phyloP scores from a whole-genome alignment of 768 basidiomycete genomes.

The Boletus patriciae region DNA sequence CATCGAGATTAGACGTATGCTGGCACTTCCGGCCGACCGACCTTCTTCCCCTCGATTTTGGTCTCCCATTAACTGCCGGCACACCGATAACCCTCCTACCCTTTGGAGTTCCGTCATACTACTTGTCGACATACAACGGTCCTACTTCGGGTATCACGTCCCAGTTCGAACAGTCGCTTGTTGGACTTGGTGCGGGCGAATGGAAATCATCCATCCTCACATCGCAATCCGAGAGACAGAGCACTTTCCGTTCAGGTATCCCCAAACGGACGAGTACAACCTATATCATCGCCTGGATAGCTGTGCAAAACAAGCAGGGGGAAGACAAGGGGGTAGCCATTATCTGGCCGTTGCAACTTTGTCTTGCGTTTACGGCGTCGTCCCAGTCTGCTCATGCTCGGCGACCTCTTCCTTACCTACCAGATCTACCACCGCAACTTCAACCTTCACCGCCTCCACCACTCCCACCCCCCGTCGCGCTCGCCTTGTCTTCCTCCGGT shows the following conservation, averaged over 20 bases:
- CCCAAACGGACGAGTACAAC: slow-evolving; percentile 21
- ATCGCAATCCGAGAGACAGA: slow-evolving; percentile 22
- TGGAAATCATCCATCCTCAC: slow-evolving; percentile 38
- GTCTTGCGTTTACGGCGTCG: slow-evolving; percentile 44
- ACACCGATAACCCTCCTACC: slow-evolving; percentile 72
- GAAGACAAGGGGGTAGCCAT: slow-evolving; percentile 78
- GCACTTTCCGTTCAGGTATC: slow-evolving; percentile 18
- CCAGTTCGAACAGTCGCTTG: slow-evolving; percentile 63
- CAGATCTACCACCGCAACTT: slow-evolving; percentile 62
- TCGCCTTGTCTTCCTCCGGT: slow-evolving; percentile 21
- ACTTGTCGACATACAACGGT: slow-evolving; percentile 66
- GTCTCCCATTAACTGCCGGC: slow-evolving; percentile 51
- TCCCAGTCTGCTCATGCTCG: slow-evolving; percentile 39
- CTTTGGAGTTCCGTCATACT: slow-evolving; percentile 70
- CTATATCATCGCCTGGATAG: slow-evolving; percentile 72
- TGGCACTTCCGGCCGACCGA: slow-evolving; percentile 58
- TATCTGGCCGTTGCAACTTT: slow-evolving; percentile 69
- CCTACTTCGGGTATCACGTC: slow-evolving; percentile 58
- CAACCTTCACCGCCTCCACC: slow-evolving; percentile 53
- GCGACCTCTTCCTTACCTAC: slow-evolving; percentile 52
- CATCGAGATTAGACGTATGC: slow-evolving; percentile 59
- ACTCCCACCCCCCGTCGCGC: slow-evolving; percentile 33
- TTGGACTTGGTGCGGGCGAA: slow-evolving; percentile 59
- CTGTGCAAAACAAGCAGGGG: slow-evolving; percentile 73
- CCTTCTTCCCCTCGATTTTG: slow-evolving; percentile 48